Evolutionary conservation across 495 filamentous ascomycete species (phyloP), one percentile per base, ranked within the genome.

Genomic region (Venustampulla echinocandica): DNA sequence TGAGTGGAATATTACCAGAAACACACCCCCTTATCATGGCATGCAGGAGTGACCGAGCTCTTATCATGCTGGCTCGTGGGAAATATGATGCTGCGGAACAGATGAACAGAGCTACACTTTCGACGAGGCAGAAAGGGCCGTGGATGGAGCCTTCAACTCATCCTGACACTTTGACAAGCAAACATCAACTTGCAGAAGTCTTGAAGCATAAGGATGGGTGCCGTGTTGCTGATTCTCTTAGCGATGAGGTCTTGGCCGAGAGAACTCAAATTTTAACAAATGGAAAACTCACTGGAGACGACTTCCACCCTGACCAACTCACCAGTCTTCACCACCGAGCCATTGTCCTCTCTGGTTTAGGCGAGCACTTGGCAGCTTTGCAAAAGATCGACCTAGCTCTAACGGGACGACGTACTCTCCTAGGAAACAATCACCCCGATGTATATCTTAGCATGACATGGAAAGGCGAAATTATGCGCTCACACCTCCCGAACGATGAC

Each of bases 391-490:
- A 40, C 17, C 15, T 41, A 10, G 49, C 36, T 1, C 24, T 46
- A 9, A 27, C 14, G 19, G 42, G 35, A 1, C 41, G 49, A 10
- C 17, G 19, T 25, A 24, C 23, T 1, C 33, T 46, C 35, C 42
- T 51, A 2, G 49, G 49, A 10, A 25, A 25, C 34, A 17, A 9
- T 15, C 49, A 51, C 14, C 42, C 49, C 1, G 49, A 51, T 33
- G 25, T 36, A 1, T 41, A 46, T 18, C 21, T 46, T 3, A 40
- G 23, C 23, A 30, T 45, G 36, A 51, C 42, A 3, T 51, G 25
- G 22, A 51, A 51, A 46, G 49, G 42, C 1, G 49, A 51, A n/a
- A 51, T 51, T n/a, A 14, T 51, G 42, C 42, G 49, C 22, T 10
- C 28, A 1, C 38, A 42, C 21, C 47, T 42, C 17, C 38, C 27